Base-by-base conservation (phyloP, 2,329 filamentous ascomycete species). In the Tolypocladium inflatum region DNA sequence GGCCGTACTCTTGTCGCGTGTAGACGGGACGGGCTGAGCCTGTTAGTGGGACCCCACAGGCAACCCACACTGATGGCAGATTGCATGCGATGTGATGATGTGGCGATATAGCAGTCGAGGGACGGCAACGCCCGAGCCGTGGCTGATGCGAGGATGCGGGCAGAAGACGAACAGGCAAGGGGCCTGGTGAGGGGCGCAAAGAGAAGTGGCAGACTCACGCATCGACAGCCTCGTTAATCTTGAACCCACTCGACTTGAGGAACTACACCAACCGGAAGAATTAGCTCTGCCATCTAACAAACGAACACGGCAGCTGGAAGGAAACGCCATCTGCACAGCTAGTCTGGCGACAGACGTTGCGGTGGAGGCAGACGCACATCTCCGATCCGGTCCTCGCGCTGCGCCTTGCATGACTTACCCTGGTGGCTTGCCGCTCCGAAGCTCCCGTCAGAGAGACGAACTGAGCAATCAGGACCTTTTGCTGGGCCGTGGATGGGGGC, bases 221-320 rank as follows among this genome's bases (percentile, higher is more conserved):
- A 72, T 84, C 80, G 54, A 82, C 71, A 43, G 81, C 81, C 59
- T 80, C 74, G 58, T 83, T 77, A 8, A 83, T 66, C 65, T 77
- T 80, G 66, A 78, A 84, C 52, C 73, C 72, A 7, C 75, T 67
- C 53, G 71, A 74, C 63, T 77, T 82, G 26, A 81, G 72, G 62
- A 72, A 80, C 79, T 82, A 60, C 59, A 60, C 57, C 41, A 60
- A 51, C 54, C 37, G 13, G 56, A 58, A 61, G 57, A 59, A 61
- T 70, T 64, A 70, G 68, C 63, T 43, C n/a, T 19, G 48, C 3
- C 48, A 51, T n/a, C 48, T 26, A 51, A 33, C 26, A 51, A 51
- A 33, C 10, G 26, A 11, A n/a, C 26, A 6, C 15, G 26, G 15
- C 26, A 50, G 26, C 23, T 50, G 45, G 2, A 48, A 17, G 23